A percentile compares a stretch with the other conserved stretches of the same genome.
These are phyloP conservation scores for Pseudogymnoascus verrucosus DNA, from an alignment of 2,329 filamentous ascomycete genomes.

Conservation along the genomic window DNA sequence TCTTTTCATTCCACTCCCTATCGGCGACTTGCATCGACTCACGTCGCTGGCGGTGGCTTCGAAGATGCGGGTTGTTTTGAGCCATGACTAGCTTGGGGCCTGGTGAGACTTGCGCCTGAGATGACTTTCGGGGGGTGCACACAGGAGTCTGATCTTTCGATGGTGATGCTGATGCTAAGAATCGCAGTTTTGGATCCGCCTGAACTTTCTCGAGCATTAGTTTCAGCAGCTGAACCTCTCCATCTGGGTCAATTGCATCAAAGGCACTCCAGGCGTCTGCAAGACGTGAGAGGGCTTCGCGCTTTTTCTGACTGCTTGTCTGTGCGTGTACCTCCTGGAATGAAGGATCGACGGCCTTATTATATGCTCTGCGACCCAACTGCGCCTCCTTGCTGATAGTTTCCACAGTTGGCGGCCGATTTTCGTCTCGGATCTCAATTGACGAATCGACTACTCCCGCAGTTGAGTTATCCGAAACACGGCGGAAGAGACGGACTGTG, in stretches of 20 bases:
- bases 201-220: conserved; percentile 67
- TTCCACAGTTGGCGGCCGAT: conserved; percentile 49
- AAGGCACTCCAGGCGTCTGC: conserved; percentile 80
- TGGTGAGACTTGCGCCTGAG: neutral
- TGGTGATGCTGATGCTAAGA: conserved; percentile 10
- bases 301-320: conserved; percentile 59
- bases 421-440: conserved; percentile 46
- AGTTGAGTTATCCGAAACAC: conserved; percentile 63
- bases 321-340: conserved; percentile 84
- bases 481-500: conserved; percentile 83
- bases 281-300: conserved; percentile 74
- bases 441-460: conserved; percentile 16
- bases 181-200: conserved; percentile 54
- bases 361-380: conserved; percentile 73
- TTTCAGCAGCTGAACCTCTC: conserved; percentile 76
- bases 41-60: conserved; percentile 62
- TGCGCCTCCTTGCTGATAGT: conserved; percentile 70
- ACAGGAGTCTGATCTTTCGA: conserved; percentile 41
- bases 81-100: conserved; percentile 62
- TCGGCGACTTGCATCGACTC: conserved; percentile 39
- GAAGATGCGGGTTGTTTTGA: conserved; percentile 77
- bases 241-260: conserved; percentile 83
- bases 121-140: conserved; percentile 45
- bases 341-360: conserved; percentile 71
- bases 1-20: conserved; percentile 36